Conservation (phyloP, 2,329 filamentous ascomycete genomes). For the Venturiaceae sp. region DNA sequence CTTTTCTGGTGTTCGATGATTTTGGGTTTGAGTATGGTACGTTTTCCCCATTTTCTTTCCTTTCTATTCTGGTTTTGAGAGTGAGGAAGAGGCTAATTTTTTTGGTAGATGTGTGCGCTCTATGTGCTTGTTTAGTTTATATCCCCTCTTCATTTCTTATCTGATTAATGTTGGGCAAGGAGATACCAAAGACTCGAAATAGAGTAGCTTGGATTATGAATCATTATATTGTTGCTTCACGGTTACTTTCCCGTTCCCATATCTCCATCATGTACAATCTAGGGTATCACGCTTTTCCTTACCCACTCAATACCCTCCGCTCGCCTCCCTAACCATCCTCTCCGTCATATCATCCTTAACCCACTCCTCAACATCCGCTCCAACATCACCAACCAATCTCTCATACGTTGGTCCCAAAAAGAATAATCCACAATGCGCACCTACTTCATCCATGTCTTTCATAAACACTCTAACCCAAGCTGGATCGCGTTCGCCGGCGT, state of each 20-base stretch:
- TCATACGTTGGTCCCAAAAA: constrained; percentile 65
- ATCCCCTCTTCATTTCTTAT: too few species aligned
- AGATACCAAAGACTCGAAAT: too few species aligned
- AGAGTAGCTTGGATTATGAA: too few species aligned
- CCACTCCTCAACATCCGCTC: constrained; percentile 58
- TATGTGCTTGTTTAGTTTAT: constrained; percentile 24
- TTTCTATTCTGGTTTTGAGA: not conserved
- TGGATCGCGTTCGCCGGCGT: constrained; percentile 50
- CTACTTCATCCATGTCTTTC: constrained; percentile 75
- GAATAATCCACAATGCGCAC: constrained; percentile 77
- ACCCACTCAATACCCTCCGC: not conserved
- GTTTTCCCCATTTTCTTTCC: constrained; percentile 20
- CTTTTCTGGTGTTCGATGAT: constrained; percentile 93
- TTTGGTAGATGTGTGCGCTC: constrained; percentile 25
- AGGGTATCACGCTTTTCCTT: too few species aligned
- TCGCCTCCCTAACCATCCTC: not conserved
- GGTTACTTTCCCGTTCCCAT: too few species aligned
- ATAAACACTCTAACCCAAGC: constrained; percentile 75
- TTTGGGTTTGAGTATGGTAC: constrained; percentile 68
- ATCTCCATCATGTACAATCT: too few species aligned
- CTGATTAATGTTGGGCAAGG: too few species aligned
- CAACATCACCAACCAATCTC: constrained; percentile 64
- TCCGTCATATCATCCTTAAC: constrained; percentile 45
- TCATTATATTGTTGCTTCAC: too few species aligned
- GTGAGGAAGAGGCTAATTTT: too few species aligned